These are phyloP conservation scores for Epichloe uncinata DNA, from an alignment of 2,329 filamentous ascomycete species.

Conservation along the genomic window DNA sequence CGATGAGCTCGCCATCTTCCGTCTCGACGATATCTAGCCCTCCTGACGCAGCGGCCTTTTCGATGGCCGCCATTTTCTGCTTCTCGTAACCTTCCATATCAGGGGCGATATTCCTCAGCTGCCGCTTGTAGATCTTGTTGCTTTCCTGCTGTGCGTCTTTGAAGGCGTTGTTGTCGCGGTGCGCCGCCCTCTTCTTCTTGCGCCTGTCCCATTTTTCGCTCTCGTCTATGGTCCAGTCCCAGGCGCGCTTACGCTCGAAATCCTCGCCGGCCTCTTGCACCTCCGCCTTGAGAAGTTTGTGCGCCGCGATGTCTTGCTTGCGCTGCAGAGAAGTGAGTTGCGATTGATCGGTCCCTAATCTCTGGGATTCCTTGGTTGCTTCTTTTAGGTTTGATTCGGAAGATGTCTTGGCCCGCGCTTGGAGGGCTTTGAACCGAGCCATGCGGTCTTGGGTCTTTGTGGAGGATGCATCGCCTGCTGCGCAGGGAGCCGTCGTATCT, in stretches of 20 bases:
- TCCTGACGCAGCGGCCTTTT: constrained; percentile 71
- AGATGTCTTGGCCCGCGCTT: constrained; percentile 64
- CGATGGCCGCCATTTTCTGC: constrained; percentile 73
- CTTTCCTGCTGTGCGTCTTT: constrained; percentile 79
- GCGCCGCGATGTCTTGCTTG: constrained; percentile 74
- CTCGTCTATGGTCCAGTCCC: constrained; percentile 97
- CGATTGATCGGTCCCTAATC: constrained; percentile 62
- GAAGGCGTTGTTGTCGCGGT: constrained; percentile 78
- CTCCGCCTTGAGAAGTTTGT: constrained; percentile 89
- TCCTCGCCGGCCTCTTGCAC: constrained; percentile 75
- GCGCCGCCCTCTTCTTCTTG: constrained; percentile 69
- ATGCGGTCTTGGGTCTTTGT: constrained; percentile 49
- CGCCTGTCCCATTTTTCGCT: constrained; percentile 88
- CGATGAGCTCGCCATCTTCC: constrained; percentile 86
- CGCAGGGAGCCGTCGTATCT: neutral
- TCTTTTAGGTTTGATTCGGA: constrained; percentile 68
- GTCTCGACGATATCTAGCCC: constrained; percentile 90
- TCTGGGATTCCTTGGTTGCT: constrained; percentile 69
- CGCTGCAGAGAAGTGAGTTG: constrained; percentile 69
- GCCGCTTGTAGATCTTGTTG: constrained; percentile 85
- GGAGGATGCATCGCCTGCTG: constrained; percentile 15
- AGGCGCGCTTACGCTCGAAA: constrained; percentile 94
- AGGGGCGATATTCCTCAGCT: constrained; percentile 63
- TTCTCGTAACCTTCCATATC: constrained; percentile 76
- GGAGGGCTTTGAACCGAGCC: constrained; percentile 76